Evolutionary conservation across 768 basidiomycete genomes (phyloP), one percentile per base, ranked within the genome.

Genomic region (Macrolepiota dolichaula): DNA sequence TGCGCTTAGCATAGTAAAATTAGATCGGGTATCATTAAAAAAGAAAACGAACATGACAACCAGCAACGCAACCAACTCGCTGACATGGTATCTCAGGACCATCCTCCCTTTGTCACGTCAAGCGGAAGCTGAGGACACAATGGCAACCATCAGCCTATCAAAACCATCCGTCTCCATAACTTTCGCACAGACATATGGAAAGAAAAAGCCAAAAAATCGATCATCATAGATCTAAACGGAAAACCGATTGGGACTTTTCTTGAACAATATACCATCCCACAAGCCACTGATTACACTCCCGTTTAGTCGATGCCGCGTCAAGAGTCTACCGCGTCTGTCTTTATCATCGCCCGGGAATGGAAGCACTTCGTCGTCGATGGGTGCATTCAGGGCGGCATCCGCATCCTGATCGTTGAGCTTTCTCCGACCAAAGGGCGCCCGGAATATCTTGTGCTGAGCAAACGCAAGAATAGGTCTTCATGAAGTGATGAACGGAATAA

Each of bases 361-460:
- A 7, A 7, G 29, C 7, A 17, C 6, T 17, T 24, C 36, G 55
- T 3, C 59, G 61, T 19, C 63, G 65, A 12, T 24, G 67, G 68
- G 6, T 9, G 17, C 36, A 29, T 61, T 40, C 5, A 53, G 51
- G 13, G 42, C 9, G 17, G 68, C 69, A 47, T 52, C 59, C 12
- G 32, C 24, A n/a, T 55, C 47, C 11, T 52, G 37, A 17, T 37
- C 29, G 29, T 32, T 37, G 12, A 49, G 52, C 15, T 19, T 32
- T 22, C 40, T 27, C n/a, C 79, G 77, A 36, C 71, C 69, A 70
- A 87, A 87, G 4, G 84, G 78, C 3, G 72, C 72, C 49, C 69
- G 76, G 71, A 88, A 87, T 15, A 79, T 37, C 49, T 71, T 74
- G 69, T 86, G 83, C 57, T 88, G 87, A 4, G 69, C 74, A 66